Conservation (phyloP, 2,329 filamentous ascomycete species). For the Fusarium multiceps region DNA sequence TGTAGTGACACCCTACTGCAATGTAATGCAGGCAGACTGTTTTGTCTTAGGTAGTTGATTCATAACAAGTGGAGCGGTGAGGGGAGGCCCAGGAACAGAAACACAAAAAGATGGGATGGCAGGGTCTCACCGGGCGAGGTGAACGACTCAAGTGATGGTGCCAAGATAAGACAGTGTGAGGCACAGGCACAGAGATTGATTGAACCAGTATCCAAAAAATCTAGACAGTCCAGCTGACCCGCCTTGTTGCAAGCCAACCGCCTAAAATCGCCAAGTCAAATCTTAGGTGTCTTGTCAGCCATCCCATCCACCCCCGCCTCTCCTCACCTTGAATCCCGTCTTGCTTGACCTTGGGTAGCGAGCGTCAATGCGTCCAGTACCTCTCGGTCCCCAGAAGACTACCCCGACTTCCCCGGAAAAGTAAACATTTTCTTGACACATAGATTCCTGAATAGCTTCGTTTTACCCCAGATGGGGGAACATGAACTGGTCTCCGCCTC, state of each 20-base stretch:
- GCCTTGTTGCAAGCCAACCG: slow-evolving; percentile 7
- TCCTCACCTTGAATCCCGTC: neutral
- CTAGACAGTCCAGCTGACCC: slow-evolving; percentile 16
- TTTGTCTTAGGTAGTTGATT: neutral
- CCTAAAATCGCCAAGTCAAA: slow-evolving; percentile 19
- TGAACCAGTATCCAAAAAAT: neutral
- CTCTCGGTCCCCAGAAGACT: neutral
- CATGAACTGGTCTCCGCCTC: slow-evolving; percentile 7
- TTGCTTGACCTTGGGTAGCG: neutral
- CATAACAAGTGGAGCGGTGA: slow-evolving; percentile 5
- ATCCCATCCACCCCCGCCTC: neutral
- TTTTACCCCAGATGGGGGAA: slow-evolving; percentile 28
- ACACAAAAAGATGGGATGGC: neutral
- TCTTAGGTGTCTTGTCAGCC: neutral
- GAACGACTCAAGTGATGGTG: neutral
- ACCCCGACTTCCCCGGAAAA: slow-evolving; percentile 31
- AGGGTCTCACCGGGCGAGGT: slow-evolving; percentile 1
- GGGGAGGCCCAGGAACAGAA: neutral
- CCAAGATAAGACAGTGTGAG: neutral
- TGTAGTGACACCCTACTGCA: neutral
- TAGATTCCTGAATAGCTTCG: slow-evolving; percentile 2
- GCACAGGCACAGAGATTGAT: neutral
- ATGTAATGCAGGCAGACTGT: neutral
- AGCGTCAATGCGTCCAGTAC: neutral
- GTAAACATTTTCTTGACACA: neutral